Percentiles rank a stretch among this genome's conserved stretches.
These are phyloP conservation scores for Heliamphora exappendiculata DNA, from an alignment of 148 eudicot genomes.

Conservation along the genomic window DNA sequence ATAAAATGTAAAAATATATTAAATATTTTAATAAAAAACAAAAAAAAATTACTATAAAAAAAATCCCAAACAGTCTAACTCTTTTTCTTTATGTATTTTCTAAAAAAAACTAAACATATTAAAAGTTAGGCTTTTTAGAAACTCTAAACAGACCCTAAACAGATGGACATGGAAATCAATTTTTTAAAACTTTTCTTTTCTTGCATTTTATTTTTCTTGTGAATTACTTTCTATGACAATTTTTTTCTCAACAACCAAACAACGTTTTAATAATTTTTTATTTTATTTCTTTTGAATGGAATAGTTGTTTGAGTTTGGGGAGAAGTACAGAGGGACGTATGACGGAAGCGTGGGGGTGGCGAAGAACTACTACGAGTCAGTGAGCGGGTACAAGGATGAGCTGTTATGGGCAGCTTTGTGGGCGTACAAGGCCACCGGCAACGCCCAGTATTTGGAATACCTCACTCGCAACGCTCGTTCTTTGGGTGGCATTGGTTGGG, in stretches of 20 bases:
- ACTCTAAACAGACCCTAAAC: neutral
- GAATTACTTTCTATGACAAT: no score
- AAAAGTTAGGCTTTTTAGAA: neutral
- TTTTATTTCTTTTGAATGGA: neutral
- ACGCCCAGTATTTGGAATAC: conserved; percentile 38
- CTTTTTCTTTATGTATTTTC: no score
- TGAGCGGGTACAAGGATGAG: conserved; percentile 79
- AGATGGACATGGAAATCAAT: neutral
- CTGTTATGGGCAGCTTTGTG: conserved; percentile 77
- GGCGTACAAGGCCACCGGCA: conserved; percentile 71
- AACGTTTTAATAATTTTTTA: no score
- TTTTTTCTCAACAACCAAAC: no score
- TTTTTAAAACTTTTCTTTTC: neutral
- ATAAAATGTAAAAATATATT: no score
- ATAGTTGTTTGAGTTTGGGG: conserved; percentile 81
- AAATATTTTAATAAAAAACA: no score
- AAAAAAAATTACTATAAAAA: no score
- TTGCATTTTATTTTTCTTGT: neutral
- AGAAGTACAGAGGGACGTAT: conserved; percentile 69
- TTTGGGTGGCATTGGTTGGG: conserved; percentile 73
- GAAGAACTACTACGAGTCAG: conserved; percentile 58
- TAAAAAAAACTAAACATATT: no score
- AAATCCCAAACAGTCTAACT: no score
- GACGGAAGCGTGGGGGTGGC: conserved; percentile 48
- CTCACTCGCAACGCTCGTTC: conserved; percentile 32